Evolutionary conservation across 163 green algal species (phyloP).

Genomic region (Scenedesmus sp.): DNA sequence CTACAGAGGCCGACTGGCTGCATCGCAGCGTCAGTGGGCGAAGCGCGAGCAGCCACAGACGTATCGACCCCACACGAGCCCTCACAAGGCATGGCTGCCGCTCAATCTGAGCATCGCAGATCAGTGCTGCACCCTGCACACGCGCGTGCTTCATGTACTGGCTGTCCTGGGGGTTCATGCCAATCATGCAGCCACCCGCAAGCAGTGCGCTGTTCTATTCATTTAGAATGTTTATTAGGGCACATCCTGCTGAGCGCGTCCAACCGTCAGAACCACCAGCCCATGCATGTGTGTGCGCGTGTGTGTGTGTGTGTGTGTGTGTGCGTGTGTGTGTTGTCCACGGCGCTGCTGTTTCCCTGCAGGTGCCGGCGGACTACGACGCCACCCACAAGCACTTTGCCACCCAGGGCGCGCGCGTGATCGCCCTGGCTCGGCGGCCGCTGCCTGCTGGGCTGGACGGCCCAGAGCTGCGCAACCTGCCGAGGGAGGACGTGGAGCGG

Average conservation of each 20-base stretch:
- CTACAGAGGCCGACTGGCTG: not conserved
- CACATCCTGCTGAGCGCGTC: too few relatives aligned
- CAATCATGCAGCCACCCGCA: too few relatives aligned
- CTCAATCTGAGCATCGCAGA: too few relatives aligned
- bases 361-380: constrained; percentile 87
- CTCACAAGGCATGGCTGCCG: not conserved
- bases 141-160: too few relatives aligned
- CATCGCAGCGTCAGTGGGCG: not conserved
- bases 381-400: constrained; percentile 89
- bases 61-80: not conserved
- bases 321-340: too few relatives aligned
- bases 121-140: too few relatives aligned
- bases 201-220: too few relatives aligned
- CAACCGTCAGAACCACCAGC: too few relatives aligned
- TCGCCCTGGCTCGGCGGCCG: constrained; percentile 90
- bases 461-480: constrained; percentile 67
- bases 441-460: constrained; percentile 50
- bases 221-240: too few relatives aligned
- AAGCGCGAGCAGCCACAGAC: not conserved
- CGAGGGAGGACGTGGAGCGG: constrained; percentile 80
- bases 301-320: too few relatives aligned
- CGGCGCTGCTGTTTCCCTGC: not conserved
- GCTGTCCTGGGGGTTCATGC: too few relatives aligned
- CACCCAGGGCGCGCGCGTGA: constrained; percentile 92
- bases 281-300: too few relatives aligned